These are phyloP conservation scores for Mortierella claussenii DNA, from an alignment of 192 early-diverging fungal genomes.

Conservation along the genomic window DNA sequence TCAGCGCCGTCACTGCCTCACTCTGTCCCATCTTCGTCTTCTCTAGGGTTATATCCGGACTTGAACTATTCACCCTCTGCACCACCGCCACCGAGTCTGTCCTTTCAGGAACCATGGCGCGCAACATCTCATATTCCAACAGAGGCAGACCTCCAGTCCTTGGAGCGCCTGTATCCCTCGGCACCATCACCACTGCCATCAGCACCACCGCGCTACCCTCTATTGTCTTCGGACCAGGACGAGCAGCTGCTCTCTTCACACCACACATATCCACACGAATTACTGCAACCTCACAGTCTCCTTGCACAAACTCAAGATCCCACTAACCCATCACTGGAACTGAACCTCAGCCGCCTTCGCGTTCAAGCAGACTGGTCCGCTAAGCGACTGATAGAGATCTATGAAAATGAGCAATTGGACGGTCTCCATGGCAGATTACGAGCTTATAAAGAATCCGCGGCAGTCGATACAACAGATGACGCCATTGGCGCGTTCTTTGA, in stretches of 20 bases:
- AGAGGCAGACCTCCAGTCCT: constrained; percentile 12
- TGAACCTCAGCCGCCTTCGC: neutral
- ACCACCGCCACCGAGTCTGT: neutral
- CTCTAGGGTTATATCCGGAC: neutral
- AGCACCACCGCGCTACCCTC: constrained; percentile 11
- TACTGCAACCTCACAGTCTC: neutral
- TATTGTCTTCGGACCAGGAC: neutral
- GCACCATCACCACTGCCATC: no score
- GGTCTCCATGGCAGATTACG: constrained; percentile 10
- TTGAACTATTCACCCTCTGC: constrained; percentile 6
- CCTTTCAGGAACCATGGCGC: constrained; percentile 15
- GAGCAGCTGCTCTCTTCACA: no score
- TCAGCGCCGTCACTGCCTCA: constrained; percentile 8
- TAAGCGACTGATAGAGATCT: constrained; percentile 11
- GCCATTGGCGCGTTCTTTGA: constrained; percentile 3
- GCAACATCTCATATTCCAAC: constrained; percentile 1
- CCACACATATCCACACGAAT: constrained; percentile 6
- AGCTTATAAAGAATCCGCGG: neutral
- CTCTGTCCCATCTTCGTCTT: constrained; percentile 6
- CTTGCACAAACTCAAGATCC: neutral
- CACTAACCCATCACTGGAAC: constrained; percentile 2
- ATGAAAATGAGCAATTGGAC: constrained; percentile 14
- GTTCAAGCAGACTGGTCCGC: neutral
- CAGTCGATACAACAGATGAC: neutral
- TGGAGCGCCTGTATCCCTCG: constrained; percentile 1